Evolutionary conservation across 2,329 filamentous ascomycete species (phyloP).

Genomic region (Calonectria montana): DNA sequence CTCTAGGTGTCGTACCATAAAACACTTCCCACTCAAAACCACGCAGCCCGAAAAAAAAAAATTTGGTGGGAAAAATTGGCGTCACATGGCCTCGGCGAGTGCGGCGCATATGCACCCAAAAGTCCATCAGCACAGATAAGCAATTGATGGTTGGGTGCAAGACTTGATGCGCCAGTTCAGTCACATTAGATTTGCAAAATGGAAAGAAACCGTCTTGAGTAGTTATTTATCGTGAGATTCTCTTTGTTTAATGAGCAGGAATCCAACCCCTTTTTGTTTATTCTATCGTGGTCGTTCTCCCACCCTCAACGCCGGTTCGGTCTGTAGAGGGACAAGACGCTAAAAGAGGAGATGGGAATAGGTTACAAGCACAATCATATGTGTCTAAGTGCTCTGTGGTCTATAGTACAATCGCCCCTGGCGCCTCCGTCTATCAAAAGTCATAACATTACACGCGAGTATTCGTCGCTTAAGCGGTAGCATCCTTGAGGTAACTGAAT

Average conservation of each 20-base stretch:
- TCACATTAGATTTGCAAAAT: background rate
- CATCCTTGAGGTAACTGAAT: constrained; percentile 73
- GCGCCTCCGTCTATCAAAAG: constrained; percentile 50
- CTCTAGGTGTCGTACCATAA: constrained; percentile 3
- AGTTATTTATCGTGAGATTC: constrained; percentile 6
- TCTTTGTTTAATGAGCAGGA: constrained; percentile 21
- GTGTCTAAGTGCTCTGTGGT: constrained; percentile 46
- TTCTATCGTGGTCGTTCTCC: constrained; percentile 7
- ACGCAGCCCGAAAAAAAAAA: constrained; percentile 24
- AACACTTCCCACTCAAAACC: constrained; percentile 19
- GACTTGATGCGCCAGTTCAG: too few relatives aligned
- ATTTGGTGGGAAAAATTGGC: background rate
- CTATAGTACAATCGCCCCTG: constrained; percentile 54
- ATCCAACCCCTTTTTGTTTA: constrained; percentile 26
- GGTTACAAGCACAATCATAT: constrained; percentile 47
- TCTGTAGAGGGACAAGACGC: constrained; percentile 32
- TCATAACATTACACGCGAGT: constrained; percentile 50
- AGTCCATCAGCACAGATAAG: background rate
- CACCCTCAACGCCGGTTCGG: constrained; percentile 35
- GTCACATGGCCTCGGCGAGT: constrained; percentile 13
- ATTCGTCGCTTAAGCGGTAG: constrained; percentile 71
- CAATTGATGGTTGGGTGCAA: background rate
- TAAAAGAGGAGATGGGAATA: constrained; percentile 51
- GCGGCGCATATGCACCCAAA: background rate
- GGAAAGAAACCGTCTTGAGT: background rate